Conservation (phyloP, 1,284 basidiomycete genomes). For the Spongiforma sp. region DNA sequence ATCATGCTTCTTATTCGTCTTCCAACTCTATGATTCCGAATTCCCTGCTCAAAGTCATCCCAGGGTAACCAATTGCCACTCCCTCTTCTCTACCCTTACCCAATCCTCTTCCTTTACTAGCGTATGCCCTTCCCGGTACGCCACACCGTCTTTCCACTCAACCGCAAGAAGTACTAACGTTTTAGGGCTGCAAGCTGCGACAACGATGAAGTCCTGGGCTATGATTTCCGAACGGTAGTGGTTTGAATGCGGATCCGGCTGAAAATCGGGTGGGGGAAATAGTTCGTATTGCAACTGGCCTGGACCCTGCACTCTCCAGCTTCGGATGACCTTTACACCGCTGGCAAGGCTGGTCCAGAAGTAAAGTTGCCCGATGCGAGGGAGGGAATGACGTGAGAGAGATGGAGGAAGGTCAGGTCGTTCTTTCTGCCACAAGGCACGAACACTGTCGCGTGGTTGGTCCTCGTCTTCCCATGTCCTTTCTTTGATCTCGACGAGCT, state of each 20-base stretch:
- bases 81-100: constrained; percentile 17
- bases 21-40: no score
- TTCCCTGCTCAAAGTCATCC: constrained; percentile 15
- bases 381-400: not conserved
- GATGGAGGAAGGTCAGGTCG: not conserved
- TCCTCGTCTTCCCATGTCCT: not conserved
- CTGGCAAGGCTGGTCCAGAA: constrained; percentile 25
- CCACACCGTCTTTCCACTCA: constrained; percentile 22
- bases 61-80: constrained; percentile 21
- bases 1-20: no score
- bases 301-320: not conserved
- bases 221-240: constrained; percentile 9
- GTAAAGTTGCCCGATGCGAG: constrained; percentile 9
- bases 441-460: not conserved
- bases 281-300: not conserved
- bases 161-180: constrained; percentile 17
- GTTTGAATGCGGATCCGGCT: not conserved
- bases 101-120: constrained; percentile 4
- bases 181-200: constrained; percentile 3
- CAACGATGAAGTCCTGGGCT: constrained; percentile 23
- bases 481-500: constrained; percentile 13
- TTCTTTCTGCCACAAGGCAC: not conserved
- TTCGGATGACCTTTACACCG: not conserved
- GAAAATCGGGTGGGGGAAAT: not conserved
- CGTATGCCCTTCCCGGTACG: constrained; percentile 24